Conservation (phyloP, 345 rosid species). For the Eucalyptus microcorys region DNA sequence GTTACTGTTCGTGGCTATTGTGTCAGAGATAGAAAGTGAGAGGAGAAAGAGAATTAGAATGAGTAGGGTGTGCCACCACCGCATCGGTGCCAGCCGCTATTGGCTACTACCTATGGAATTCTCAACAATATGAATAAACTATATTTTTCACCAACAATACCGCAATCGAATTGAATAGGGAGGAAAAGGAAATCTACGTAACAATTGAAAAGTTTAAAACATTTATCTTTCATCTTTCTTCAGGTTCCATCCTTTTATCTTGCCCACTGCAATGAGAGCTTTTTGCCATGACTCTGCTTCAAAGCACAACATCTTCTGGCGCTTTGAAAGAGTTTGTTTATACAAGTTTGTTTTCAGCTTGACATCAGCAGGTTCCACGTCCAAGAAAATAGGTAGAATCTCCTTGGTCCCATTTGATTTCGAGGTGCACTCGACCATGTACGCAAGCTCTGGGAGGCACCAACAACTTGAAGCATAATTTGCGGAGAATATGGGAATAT, state of each 20-base stretch:
- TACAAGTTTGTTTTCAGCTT: background rate
- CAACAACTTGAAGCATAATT: background rate
- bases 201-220: background rate
- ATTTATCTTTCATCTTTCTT: background rate
- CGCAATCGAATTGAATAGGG: fast-evolving
- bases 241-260: background rate
- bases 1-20: no score
- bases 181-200: background rate
- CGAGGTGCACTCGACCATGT: background rate
- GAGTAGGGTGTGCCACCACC: background rate
- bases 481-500: background rate
- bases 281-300: background rate
- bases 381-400: background rate
- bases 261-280: background rate
- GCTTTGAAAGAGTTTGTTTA: background rate
- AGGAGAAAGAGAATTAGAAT: no score
- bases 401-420: background rate
- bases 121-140: background rate
- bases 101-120: background rate
- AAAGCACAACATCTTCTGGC: fast-evolving
- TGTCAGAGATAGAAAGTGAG: no score
- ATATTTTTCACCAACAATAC: background rate
- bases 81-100: fast-evolving
- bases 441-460: background rate
- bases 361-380: background rate